phyloP scores from a whole-genome alignment of 495 filamentous ascomycete species.

The Lepidopterella palustris region DNA sequence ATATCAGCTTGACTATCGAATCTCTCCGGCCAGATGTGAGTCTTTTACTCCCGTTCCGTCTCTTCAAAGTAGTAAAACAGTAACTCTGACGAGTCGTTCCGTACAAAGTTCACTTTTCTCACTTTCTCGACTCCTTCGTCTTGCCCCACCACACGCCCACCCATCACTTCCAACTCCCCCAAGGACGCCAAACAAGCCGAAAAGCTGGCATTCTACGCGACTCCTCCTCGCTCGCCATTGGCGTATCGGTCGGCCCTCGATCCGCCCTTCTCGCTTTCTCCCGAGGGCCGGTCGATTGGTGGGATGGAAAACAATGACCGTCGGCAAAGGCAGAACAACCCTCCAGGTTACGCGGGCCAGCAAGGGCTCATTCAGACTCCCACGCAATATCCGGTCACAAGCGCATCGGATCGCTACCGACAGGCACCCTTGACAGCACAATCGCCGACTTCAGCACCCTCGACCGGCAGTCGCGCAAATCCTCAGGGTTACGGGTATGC shows the following conservation, averaged over 20 bases:
- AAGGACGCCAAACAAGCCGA: constrained; percentile 4
- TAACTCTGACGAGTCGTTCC: not conserved
- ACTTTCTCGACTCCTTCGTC: not conserved
- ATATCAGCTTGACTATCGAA: constrained; percentile 10
- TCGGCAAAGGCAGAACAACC: constrained; percentile 33
- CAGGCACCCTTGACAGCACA: constrained; percentile 28
- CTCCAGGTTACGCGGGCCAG: constrained; percentile 29
- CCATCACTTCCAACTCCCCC: not conserved
- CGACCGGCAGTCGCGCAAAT: constrained; percentile 36
- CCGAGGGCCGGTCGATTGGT: constrained; percentile 26
- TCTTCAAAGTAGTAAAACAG: not conserved
- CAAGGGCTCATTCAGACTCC: constrained; percentile 24
- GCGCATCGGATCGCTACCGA: constrained; percentile 33
- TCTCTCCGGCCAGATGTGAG: not conserved
- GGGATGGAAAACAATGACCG: constrained; percentile 42
- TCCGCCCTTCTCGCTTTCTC: constrained; percentile 18
- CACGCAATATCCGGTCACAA: constrained; percentile 28
- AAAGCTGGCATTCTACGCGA: constrained; percentile 41
- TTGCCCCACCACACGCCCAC: not conserved
- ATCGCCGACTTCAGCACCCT: constrained; percentile 29
- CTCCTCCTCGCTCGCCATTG: constrained; percentile 38
- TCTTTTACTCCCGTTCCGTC: not conserved
- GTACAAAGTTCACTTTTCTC: not conserved
- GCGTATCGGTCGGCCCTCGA: constrained; percentile 33
- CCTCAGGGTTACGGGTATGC: constrained; percentile 46